These are phyloP conservation scores for Solanum infundibuliforme DNA, from an alignment of 257 asterid species.

Conservation along the genomic window DNA sequence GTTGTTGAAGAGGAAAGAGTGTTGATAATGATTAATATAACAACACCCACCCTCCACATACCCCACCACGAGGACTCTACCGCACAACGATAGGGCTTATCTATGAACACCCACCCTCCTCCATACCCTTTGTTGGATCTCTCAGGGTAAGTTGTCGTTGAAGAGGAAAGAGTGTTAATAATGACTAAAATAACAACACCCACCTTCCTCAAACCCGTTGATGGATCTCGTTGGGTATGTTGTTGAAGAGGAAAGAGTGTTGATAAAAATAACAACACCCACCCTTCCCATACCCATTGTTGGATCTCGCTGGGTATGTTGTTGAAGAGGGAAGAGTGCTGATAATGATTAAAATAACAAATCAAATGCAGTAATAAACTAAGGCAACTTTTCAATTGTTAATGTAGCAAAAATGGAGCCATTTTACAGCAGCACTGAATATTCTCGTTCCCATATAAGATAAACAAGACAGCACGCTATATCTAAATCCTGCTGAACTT, in stretches of 20 bases:
- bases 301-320: not conserved
- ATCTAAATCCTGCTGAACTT: not conserved
- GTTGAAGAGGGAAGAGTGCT: not conserved
- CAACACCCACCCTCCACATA: no score
- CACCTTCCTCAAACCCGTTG: no score
- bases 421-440: not conserved
- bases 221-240: no score
- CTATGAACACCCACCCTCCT: no score
- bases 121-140: not conserved
- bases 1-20: not conserved
- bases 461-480: not conserved
- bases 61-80: no score
- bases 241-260: no score
- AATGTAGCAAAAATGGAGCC: conserved; percentile 1
- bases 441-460: not conserved
- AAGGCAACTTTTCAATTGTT: not conserved
- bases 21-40: no score
- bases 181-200: not conserved
- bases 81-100: no score
- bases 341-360: not conserved
- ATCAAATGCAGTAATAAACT: not conserved
- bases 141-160: not conserved
- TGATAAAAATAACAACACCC: no score
- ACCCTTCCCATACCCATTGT: not conserved
- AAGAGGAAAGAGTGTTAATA: not conserved